A percentile compares a stretch with the other conserved stretches of the same genome.
These are phyloP conservation scores for Chaetomiaceae sp. DNA, from an alignment of 2,329 filamentous ascomycete genomes.

Conservation along the genomic window DNA sequence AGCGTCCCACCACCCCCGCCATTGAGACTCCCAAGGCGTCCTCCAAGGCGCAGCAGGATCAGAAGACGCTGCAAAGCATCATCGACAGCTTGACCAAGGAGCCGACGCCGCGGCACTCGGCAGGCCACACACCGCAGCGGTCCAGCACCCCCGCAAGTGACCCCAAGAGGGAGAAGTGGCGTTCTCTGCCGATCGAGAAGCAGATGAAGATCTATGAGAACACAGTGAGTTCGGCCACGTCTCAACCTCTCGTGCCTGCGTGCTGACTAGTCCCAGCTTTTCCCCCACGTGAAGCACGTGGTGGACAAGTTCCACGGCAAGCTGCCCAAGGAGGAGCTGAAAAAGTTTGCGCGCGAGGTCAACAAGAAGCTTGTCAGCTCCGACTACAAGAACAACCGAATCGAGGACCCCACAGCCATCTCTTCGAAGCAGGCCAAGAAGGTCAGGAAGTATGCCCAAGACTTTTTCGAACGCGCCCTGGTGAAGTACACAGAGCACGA, in stretches of 20 bases:
- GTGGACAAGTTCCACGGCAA: constrained; percentile 83
- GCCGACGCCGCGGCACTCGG: constrained; percentile 47
- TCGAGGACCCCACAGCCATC: constrained; percentile 71
- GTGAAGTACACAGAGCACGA: constrained; percentile 67
- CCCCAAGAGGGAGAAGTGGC: constrained; percentile 67
- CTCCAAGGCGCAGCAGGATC: constrained; percentile 58
- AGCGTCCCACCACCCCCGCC: constrained; percentile 66
- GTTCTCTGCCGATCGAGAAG: constrained; percentile 68
- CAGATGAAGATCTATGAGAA: constrained; percentile 95
- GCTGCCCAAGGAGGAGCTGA: constrained; percentile 73
- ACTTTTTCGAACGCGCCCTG: constrained; percentile 83
- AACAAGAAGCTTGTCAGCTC: constrained; percentile 87
- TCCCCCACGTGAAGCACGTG: constrained; percentile 78
- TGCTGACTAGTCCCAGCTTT: constrained; percentile 54
- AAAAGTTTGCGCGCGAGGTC: constrained; percentile 61
- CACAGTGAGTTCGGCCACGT: constrained; percentile 57
- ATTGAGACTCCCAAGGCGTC: constrained; percentile 61
- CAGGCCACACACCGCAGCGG: constrained; percentile 62
- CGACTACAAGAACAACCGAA: constrained; percentile 86
- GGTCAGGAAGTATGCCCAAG: constrained; percentile 76
- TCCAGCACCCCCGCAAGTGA: constrained; percentile 52
- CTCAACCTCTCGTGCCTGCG: no score
- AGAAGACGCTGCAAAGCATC: constrained; percentile 75
- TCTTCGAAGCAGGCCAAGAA: constrained; percentile 74
- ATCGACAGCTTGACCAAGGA: constrained; percentile 80